Base-by-base conservation (phyloP, 2,329 filamentous ascomycete species). In the Neofusicoccum umdonicola region DNA sequence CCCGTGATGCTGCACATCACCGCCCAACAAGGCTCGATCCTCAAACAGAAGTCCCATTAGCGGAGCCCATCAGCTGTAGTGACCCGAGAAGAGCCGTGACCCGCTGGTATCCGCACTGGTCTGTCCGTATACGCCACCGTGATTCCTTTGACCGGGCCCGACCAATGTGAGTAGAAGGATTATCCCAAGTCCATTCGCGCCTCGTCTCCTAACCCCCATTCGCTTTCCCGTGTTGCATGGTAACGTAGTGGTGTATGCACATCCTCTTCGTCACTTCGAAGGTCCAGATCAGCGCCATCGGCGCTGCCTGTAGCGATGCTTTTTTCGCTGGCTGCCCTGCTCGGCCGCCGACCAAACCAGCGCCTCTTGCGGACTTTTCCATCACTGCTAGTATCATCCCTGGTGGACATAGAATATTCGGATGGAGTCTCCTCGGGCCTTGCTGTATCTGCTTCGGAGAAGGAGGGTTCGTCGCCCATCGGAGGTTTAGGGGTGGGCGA, bases 131-230 rank as follows among this genome's bases (percentile, higher is more conserved):
- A 19, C 35, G 41, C 35, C 63, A 52, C 19, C 27, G 19, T 39
- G 34, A 34, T 31, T 17, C 51, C 51, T 41, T 17, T 58, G 31
- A 45, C 19, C 13, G 31, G 11, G 15, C 31, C 19, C n/a, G 15
- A 17, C 22, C 34, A 34, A 54, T 4, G 7, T 3, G 31, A 22
- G 9, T n/a, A 22, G 11, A 39, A 22, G 27, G 15, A 39, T 81
- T 74, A 94, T 76, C 94, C 92, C 69, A 96, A 79, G 37, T 88
- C 90, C 90, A 96, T 95, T 71, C 89, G 84, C 27, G 90, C 87
- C 72, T 96, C 92, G 74, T 97, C 93, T 1, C 91, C 90, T 57
- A 96, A 85, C 0, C 91, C 91, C 88, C 92, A 93, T 71, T 87
- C 85, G 17, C 56, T 60, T 66, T 79, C 79, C 42, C 80, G 76